Evolutionary conservation across 1,284 basidiomycete genomes (phyloP), one percentile per base, ranked within the genome.

Genomic region (Naganishia cerealis): DNA sequence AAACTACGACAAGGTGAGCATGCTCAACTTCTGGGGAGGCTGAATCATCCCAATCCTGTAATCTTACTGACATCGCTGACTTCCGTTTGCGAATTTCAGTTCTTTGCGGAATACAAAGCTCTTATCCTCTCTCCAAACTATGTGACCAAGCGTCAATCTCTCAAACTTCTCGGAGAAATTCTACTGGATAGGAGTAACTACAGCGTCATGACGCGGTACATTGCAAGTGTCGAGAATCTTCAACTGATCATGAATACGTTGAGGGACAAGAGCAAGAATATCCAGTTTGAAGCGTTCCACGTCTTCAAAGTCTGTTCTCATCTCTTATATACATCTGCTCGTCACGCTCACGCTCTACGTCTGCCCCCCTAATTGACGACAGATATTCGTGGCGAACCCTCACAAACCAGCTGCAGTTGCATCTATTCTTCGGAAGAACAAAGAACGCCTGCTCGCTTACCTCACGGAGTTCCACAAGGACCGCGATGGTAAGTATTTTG

Each of bases 211-310:
- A 98, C 95, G 0, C 86, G 88, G n/a, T 99, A 98, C 79, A 98
- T 99, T 74, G 87, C 90, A 6, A 88, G 87, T 58, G 84, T 86
- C 70, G 89, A 89, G 46, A 99, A 99, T 78, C 85, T 99, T 70
- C 98, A 98, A 87, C 91, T 95, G 87, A 97, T 99, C 92, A 99
- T 99, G 95, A 99, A 99, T 80, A 86, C 99, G 63, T 83, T 99
- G 59, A 86, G 94, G 71, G 94, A 98, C 77, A 94, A 94, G 84
- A 95, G 92, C 84, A 92, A 93, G 84, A 98, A 99, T 80, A 99
- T 99, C 65, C 95, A 99, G 81, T 99, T 98, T 71, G 95, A 99
- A 80, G 95, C 95, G 2, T 99, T 99, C 82, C 96, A 99, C 75
- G 96, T 99, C 40, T 99, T 99, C 87, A 99, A 99, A 87, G 95